Conservation (phyloP, 306 rosid species). For the Alnus rubra region DNA sequence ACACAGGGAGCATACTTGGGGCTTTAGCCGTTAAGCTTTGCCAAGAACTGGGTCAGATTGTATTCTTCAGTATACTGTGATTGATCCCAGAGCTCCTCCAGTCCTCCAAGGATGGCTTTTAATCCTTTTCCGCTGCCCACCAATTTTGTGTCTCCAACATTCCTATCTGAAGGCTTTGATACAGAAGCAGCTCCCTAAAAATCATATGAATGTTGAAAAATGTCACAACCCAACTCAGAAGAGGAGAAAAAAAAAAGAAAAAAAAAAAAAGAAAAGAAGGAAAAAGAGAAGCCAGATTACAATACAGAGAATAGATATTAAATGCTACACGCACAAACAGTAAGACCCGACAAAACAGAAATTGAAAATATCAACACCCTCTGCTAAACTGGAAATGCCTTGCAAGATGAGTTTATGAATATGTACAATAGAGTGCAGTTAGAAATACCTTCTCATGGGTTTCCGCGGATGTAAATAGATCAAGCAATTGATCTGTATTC, state of each 20-base stretch:
- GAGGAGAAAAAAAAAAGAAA: neutral
- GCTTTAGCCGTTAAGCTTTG: constrained; percentile 84
- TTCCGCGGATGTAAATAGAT: constrained; percentile 87
- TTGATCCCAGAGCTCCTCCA: constrained; percentile 95
- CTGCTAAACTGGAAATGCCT: neutral
- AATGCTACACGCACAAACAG: neutral
- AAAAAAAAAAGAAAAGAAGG: neutral
- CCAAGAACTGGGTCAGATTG: constrained; percentile 80
- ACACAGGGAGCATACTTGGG: constrained; percentile 24
- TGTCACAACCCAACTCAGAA: neutral
- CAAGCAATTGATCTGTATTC: constrained; percentile 98
- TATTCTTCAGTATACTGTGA: constrained; percentile 94
- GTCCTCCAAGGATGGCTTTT: constrained; percentile 91
- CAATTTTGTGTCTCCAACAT: constrained; percentile 48
- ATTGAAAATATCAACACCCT: neutral
- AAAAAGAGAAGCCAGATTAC: neutral
- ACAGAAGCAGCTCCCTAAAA: constrained; percentile 58
- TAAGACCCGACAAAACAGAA: neutral
- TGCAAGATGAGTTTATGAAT: neutral
- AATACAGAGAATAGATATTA: neutral
- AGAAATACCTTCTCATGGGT: constrained; percentile 61
- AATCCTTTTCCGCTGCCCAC: constrained; percentile 75
- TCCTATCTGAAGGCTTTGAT: constrained; percentile 49
- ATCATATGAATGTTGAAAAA: neutral
- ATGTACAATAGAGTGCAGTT: neutral